Evolutionary conservation across 116 monocot species (phyloP), one percentile per base, ranked within the genome.

Genomic region (Phalaenopsis hybrid): DNA sequence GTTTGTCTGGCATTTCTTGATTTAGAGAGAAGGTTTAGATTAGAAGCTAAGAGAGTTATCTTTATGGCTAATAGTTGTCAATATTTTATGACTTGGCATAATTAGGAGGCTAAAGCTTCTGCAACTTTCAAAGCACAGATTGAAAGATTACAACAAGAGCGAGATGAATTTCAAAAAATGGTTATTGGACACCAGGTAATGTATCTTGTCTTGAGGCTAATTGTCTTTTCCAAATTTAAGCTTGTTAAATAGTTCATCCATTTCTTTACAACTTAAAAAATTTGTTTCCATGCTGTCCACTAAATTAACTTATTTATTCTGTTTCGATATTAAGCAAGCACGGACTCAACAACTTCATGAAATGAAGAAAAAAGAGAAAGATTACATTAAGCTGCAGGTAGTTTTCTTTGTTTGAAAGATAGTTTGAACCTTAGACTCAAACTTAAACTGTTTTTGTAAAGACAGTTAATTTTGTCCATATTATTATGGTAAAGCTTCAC

Each of bases 301-400:
- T 75, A 8, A 63, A 63, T 37, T 23, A 4, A 44, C 17, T 52
- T 10, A 57, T 57, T 48, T 79, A 81, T 4, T 52, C 8, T 79
- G 74, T 79, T 79, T 44, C 9, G n/a, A 73, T 80, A 63, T 81
- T 28, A 57, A 98, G 98, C 95, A 98, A 98, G 92, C 91, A 70
- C 95, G 98, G 78, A 98, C 98, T 65, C 98, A 98, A 81, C 95
- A 93, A 84, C 88, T 98, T 76, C 92, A 98, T 87, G 98, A 98
- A 86, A 98, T 95, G 98, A 98, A 95, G 91, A 98, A 98, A 82
- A 98, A 92, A 79, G 98, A 98, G 79, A 98, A 98, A 86, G 98
- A 98, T 82, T 98, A 98, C 73, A 86, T 95, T 74, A 98, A 98
- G 77, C 82, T 98, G 87, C 95, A 98, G 98, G 98, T 95, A 88